Evolutionary conservation across 2,329 filamentous ascomycete genomes (phyloP), one percentile per base, ranked within the genome.

Genomic region (Penicillium sp.): DNA sequence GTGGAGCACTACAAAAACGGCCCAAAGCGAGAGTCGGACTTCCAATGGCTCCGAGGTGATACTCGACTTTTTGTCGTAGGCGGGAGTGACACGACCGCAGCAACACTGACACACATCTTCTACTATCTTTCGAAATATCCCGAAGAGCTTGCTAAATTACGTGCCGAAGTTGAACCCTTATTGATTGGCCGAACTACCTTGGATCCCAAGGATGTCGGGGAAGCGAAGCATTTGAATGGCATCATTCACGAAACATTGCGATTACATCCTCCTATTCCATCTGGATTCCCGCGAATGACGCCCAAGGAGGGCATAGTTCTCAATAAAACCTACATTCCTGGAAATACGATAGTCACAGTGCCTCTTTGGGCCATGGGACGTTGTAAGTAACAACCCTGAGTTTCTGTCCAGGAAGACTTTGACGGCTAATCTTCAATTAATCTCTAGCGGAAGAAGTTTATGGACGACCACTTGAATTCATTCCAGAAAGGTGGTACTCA

Each of bases 211-310:
- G 44, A 59, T 48, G 39, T 41, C 13, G 39, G 39, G 3, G 39
- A 41, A 7, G 39, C 39, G 35, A 36, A 47, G 19, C 59, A 76
- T 58, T 66, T 78, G 3, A 70, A 75, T 49, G 75, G 75, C 13
- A 69, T 76, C 14, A 75, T 79, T 58, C 72, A 76, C 49, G 76
- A 79, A 58, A 67, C 74, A 0, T 60, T 78, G 4, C 69, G 77
- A 4, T 63, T 71, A 14, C 74, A 78, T 57, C 76, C 76, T 5
- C 71, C 76, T 0, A 70, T 74, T 0, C 76, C 76, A 0, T 64
- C 74, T 39, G 66, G 63, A 5, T 61, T 79, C 3, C 71, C 71
- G n/a, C 65, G 76, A 8, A 66, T 74, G 1, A 68, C 70, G 0
- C 76, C 76, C 2, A 48, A 63, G 5, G 70, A 68, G 9, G 76